phyloP scores from a whole-genome alignment of 805 yeast genomes.

The Myxozyma neotropica region DNA sequence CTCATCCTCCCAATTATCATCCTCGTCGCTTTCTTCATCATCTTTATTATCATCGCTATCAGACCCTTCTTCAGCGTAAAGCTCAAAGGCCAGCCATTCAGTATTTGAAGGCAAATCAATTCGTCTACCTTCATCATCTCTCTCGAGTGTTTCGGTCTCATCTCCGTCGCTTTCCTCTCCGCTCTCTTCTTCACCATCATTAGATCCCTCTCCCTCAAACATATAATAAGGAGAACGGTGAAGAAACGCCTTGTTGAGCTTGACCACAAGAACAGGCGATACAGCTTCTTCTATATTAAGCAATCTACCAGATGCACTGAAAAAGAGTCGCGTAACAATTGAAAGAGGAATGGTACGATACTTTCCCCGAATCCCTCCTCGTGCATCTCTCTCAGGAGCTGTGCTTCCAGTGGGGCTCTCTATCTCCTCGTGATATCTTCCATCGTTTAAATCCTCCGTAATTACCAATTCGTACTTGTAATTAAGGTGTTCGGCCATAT shows the following conservation, averaged over 20 bases:
- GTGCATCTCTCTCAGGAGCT: neutral
- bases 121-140: conserved; percentile 13
- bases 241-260: conserved; percentile 44
- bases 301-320: conserved; percentile 69
- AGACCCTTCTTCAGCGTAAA: conserved; percentile 26
- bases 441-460: conserved; percentile 66
- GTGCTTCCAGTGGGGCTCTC: conserved; percentile 41
- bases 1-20: conserved; percentile 37
- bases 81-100: conserved; percentile 38
- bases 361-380: conserved; percentile 32
- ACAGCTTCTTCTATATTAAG: conserved; percentile 62
- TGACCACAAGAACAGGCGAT: conserved; percentile 68
- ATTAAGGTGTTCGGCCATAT: neutral
- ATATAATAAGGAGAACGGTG: conserved; percentile 15
- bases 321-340: conserved; percentile 57
- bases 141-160: conserved; percentile 49
- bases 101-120: conserved; percentile 29
- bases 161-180: conserved; percentile 28
- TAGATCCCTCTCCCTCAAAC: conserved; percentile 20
- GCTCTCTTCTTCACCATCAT: conserved; percentile 30
- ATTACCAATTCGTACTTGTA: conserved; percentile 53
- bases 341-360: conserved; percentile 45
- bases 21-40: conserved; percentile 40
- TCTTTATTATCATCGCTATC: conserved; percentile 33
- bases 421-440: conserved; percentile 66